phyloP scores from a whole-genome alignment of 139 green algal genomes.

The Micractinium conductrix region DNA sequence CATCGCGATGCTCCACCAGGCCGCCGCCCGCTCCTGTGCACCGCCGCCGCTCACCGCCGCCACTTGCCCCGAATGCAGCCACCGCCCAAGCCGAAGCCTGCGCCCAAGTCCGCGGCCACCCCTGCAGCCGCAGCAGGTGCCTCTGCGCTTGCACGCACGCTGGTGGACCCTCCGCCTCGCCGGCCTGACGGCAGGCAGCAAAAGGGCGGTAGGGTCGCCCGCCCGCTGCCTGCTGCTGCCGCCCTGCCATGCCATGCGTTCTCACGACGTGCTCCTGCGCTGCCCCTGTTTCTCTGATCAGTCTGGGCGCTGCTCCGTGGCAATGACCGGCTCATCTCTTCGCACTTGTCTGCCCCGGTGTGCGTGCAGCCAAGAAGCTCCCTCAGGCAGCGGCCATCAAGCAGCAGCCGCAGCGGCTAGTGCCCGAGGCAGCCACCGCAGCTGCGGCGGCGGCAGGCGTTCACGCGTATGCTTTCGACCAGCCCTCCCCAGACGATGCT shows the following conservation, averaged over 20 bases:
- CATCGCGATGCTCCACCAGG: too few relatives aligned
- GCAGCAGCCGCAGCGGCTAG: conserved; percentile 31
- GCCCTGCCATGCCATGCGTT: neutral
- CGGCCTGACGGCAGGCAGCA: conserved; percentile 58
- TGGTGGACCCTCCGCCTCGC: conserved; percentile 66
- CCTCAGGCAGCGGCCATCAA: conserved; percentile 28
- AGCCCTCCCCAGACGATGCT: conserved; percentile 74
- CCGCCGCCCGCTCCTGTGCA: too few relatives aligned
- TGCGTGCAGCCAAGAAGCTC: neutral
- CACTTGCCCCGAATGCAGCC: too few relatives aligned
- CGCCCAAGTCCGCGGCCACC: neutral
- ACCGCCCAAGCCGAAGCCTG: conserved; percentile 19
- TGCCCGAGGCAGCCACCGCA: neutral
- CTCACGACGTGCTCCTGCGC: neutral
- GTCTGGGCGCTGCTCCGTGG: neutral
- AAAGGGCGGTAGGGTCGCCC: conserved; percentile 59
- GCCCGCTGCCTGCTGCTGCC: neutral
- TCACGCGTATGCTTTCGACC: conserved; percentile 65
- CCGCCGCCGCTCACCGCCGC: too few relatives aligned
- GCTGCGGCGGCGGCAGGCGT: neutral
- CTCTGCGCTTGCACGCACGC: conserved; percentile 64
- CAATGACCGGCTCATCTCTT: neutral
- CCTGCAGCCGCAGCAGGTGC: conserved; percentile 72
- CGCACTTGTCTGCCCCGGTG: neutral
- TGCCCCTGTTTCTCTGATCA: neutral